Conservation (phyloP, 2,329 filamentous ascomycete genomes). For the Neoarthrinium moseri region DNA sequence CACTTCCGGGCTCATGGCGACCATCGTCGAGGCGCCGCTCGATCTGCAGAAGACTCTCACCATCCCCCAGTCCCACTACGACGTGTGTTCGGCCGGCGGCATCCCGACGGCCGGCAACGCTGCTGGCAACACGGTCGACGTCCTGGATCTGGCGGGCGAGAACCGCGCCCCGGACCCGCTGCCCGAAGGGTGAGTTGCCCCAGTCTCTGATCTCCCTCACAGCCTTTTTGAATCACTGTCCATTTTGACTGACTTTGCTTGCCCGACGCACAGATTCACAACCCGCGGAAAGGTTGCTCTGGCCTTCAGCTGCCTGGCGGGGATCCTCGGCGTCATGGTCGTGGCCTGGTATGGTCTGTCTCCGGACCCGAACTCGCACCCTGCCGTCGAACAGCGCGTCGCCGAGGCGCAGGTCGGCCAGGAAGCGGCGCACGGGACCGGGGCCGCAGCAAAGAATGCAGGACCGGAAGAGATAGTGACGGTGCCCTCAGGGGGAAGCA, state of each 20-base stretch:
- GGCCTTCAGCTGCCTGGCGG: slow-evolving; percentile 68
- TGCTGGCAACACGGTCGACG: slow-evolving; percentile 65
- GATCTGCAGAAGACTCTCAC: slow-evolving; percentile 58
- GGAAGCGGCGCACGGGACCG: not conserved
- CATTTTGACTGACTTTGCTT: not conserved
- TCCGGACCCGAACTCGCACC: slow-evolving; percentile 15
- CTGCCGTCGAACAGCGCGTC: slow-evolving; percentile 8
- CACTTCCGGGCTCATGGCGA: slow-evolving; percentile 62
- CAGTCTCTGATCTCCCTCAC: too few species aligned
- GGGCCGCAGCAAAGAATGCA: not conserved
- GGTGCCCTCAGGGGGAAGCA: not conserved
- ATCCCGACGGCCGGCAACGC: slow-evolving; percentile 66
- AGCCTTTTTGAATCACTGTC: too few species aligned
- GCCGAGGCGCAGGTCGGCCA: slow-evolving; percentile 11
- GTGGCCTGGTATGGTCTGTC: slow-evolving; percentile 63
- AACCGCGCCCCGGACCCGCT: slow-evolving; percentile 54
- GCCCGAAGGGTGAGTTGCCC: too few species aligned
- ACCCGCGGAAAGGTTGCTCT: slow-evolving; percentile 70
- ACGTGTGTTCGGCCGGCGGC: slow-evolving; percentile 53
- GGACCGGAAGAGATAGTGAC: not conserved
- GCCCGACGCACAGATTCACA: slow-evolving; percentile 52
- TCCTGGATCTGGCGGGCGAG: slow-evolving; percentile 62
- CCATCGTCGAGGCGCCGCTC: slow-evolving; percentile 61
- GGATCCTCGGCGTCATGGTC: slow-evolving; percentile 65
- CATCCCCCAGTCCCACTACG: slow-evolving; percentile 59